Evolutionary conservation across 805 yeast species (phyloP), one percentile per base, ranked within the genome.

Genomic region (Zygosaccharomyces pseudorouxii): DNA sequence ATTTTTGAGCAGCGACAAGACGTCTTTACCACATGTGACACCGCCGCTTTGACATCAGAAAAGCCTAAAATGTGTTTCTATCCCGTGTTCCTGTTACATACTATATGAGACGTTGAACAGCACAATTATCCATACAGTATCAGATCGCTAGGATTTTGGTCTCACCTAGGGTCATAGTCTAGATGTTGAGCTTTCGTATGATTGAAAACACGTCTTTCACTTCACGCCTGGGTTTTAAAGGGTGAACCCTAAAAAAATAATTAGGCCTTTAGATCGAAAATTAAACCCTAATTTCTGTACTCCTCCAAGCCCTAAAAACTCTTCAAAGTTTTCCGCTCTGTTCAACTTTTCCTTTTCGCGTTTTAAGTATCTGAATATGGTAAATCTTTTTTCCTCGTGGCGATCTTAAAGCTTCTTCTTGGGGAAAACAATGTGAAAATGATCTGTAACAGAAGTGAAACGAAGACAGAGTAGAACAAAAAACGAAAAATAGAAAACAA

Each of bases 401-500:
- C 36, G 44, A 41, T 29, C 33, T 28, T 19, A 18, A 29, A 33
- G 36, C 35, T 41, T 41, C 44, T 33, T 31, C 31, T 19, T 31
- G 30, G 31, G 38, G 39, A 33, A 42, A 42, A 33, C 19, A 33
- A 14, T 33, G 10, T 22, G 30, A 42, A 42, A 16, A 19, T 12
- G 31, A 42, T 33, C 38, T 33, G n/a, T 33, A 31, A 42, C 38
- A 16, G 9, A 20, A 10, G 12, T 33, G 39, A 42, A 42, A 33
- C 39, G 14, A 42, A 31, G 28, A n/a, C 33, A 22, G 35, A 41
- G 28, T 27, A 28, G 14, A 39, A 40, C n/a, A 14, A 28, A 40
- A 40, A 27, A 31, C 31, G 20, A 30, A 42, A 42, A 22, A 30
- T n/a, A 42, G 33, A 42, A 23, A 35, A 42, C 19, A 29, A 30